Conservation (phyloP, 2,329 filamentous ascomycete species). For the Beauveria bassiana region DNA sequence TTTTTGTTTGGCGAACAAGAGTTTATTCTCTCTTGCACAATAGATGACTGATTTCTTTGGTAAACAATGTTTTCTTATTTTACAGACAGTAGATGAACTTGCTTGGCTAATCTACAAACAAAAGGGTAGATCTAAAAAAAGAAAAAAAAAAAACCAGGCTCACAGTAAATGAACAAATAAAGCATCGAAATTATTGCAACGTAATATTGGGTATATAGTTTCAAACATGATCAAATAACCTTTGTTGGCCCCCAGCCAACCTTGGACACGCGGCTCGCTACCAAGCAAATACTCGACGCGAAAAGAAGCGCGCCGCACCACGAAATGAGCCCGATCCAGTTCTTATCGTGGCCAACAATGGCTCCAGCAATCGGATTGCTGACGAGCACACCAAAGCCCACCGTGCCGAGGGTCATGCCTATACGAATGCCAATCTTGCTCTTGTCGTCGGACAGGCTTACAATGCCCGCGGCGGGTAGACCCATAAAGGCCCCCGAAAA, state of each 20-base stretch:
- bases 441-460: conserved; percentile 29
- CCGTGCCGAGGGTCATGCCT: conserved; percentile 25
- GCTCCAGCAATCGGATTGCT: conserved; percentile 36
- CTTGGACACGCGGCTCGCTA: conserved; percentile 2
- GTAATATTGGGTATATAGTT: neutral
- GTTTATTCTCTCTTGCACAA: no score
- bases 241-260: neutral
- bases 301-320: neutral
- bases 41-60: no score
- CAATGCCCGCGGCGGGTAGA: conserved; percentile 34
- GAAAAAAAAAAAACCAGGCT: neutral
- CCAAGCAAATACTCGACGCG: neutral
- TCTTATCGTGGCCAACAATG: conserved; percentile 4
- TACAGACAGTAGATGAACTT: no score
- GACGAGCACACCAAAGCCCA: conserved; percentile 40
- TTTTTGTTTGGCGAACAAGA: no score
- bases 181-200: no score
- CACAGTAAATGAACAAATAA: no score
- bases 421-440: conserved; percentile 26
- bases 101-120: no score
- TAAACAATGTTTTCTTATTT: no score
- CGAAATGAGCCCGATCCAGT: neutral
- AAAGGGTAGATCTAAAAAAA: neutral
- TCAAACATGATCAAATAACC: neutral
- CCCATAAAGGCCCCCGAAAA: conserved; percentile 37